These are phyloP conservation scores for Colletotrichum caudatum DNA, from an alignment of 2,329 filamentous ascomycete genomes.

Conservation along the genomic window DNA sequence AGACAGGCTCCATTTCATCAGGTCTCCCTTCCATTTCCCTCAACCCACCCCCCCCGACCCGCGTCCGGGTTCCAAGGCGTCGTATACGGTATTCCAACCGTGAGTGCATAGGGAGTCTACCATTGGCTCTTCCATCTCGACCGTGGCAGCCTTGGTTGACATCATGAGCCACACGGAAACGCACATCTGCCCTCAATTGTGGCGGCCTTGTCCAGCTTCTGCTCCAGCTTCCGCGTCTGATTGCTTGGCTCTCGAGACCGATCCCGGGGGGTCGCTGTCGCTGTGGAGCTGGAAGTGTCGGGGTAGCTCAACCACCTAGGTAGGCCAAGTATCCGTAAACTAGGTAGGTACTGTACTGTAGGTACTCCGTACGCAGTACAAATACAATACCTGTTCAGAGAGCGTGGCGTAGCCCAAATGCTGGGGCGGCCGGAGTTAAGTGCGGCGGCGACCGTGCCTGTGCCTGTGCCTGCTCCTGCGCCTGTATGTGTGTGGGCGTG, in stretches of 20 bases:
- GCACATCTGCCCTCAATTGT: background rate
- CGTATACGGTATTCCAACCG: background rate
- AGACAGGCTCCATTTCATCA: conserved; percentile 28
- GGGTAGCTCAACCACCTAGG: conserved; percentile 8
- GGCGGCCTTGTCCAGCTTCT: background rate
- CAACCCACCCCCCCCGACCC: conserved; percentile 9
- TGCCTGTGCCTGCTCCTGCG: background rate
- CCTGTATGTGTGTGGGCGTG: conserved; percentile 7
- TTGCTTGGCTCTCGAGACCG: background rate
- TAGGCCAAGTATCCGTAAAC: too few species aligned
- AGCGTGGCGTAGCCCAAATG: conserved; percentile 34
- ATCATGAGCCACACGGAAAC: conserved; percentile 7
- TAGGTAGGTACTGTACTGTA: too few species aligned
- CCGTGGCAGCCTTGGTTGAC: conserved; percentile 7
- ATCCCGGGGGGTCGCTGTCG: background rate
- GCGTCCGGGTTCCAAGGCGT: background rate
- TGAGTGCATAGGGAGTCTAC: background rate
- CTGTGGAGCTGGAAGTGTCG: conserved; percentile 23
- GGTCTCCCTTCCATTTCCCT: conserved; percentile 35
- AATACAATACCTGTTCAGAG: background rate
- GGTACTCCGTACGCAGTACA: too few species aligned
- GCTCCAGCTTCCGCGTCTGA: background rate
- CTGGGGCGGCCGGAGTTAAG: conserved; percentile 7
- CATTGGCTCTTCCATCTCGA: conserved; percentile 6
- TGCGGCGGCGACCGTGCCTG: conserved; percentile 5